These are phyloP conservation scores for Saraca asoca DNA, from an alignment of 331 rosid species.

Conservation along the genomic window DNA sequence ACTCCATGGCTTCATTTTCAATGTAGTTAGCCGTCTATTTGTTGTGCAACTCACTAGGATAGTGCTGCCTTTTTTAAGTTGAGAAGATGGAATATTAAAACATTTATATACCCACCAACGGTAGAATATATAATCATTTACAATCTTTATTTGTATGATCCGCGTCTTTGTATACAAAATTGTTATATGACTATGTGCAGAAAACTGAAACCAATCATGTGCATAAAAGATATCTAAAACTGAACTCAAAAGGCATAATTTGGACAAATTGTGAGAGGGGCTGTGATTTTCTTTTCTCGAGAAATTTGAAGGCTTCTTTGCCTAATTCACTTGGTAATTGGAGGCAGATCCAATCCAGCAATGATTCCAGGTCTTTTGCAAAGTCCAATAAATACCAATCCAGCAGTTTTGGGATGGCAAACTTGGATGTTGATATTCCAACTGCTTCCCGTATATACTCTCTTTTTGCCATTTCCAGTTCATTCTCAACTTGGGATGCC, in stretches of 20 bases:
- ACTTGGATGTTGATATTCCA: slow-evolving; percentile 56
- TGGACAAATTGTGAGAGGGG: slow-evolving; percentile 66
- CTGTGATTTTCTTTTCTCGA: slow-evolving; percentile 59
- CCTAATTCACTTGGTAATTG: slow-evolving; percentile 72
- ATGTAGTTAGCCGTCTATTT: slow-evolving; percentile 24
- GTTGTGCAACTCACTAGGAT: background rate
- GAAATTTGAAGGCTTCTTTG: slow-evolving; percentile 60
- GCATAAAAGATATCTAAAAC: slow-evolving; percentile 65
- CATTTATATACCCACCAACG: slow-evolving; percentile 33
- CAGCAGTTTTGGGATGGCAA: slow-evolving; percentile 85
- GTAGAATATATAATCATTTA: slow-evolving; percentile 29
- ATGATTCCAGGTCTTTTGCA: slow-evolving; percentile 83
- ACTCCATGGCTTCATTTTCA: too few relatives aligned
- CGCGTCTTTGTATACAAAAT: slow-evolving; percentile 43
- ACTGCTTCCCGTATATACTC: slow-evolving; percentile 83
- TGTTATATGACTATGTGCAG: slow-evolving; percentile 23
- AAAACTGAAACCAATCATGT: slow-evolving; percentile 25
- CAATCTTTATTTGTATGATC: too few relatives aligned
- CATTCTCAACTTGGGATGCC: slow-evolving; percentile 69
- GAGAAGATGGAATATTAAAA: slow-evolving; percentile 24
- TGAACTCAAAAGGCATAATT: slow-evolving; percentile 75
- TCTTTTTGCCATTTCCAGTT: slow-evolving; percentile 76
- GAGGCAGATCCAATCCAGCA: slow-evolving; percentile 86
- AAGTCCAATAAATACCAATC: slow-evolving; percentile 93
- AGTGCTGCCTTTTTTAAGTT: slow-evolving; percentile 12